Base-by-base conservation (phyloP, 495 filamentous ascomycete genomes). In the Hypomontagnella monticulosa region DNA sequence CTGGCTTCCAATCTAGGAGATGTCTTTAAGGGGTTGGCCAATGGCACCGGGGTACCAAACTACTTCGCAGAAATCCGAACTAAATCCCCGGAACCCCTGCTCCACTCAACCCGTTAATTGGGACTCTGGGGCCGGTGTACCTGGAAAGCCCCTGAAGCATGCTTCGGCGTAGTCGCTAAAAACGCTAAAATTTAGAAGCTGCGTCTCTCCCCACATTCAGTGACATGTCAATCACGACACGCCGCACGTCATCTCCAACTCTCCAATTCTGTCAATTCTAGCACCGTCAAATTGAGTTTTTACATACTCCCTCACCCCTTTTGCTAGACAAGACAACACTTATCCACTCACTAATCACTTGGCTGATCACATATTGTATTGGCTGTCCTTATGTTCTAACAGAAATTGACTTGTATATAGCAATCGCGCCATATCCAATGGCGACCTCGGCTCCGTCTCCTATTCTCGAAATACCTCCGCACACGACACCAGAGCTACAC, bases 401-500 rank as follows among this genome's bases (percentile, higher is more conserved):
- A 19, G 19, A 4, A 55, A 11, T 69, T 65, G 14, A 65, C 46
- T 10, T 3, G 40, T 38, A 23, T 38, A 69, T 53, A 69, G 61
- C 44, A 53, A 57, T 9, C 2, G 47, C 60, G 51, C 66, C 66
- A 16, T 53, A 61, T 16, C 15, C 43, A 37, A 53, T 51, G 51
- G 46, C 57, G 7, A 42, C 71, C 49, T 64, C 75, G 70, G 54
- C 66, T 11, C 60, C 73, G 3, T 59, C 63, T 15, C 66, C 69
- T 11, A 70, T 73, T 30, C 60, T 65, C 66, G 79, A 79, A 59
- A 68, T 74, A 52, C 71, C 76, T 42, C 69, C 75, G 48, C 75
- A 80, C 43, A 48, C 69, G 47, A 75, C 67, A 1, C 89, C 90
- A 10, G 79, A 82, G 19, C 77, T 91, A 10, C 71, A 85, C 44